Base-by-base conservation (phyloP, 345 rosid species). In the Jatropha curcas region DNA sequence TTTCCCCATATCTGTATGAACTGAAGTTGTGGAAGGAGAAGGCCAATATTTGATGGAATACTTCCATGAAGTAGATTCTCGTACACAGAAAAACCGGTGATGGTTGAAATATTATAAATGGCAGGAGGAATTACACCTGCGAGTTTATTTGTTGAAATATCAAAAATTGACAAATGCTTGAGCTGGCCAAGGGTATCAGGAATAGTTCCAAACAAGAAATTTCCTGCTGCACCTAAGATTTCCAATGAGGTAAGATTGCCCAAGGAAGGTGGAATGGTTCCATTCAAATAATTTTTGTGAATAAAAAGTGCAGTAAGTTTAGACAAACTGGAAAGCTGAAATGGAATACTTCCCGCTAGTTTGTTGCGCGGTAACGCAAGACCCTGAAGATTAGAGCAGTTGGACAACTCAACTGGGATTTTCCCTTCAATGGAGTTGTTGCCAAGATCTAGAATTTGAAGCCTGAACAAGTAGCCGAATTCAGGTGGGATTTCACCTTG, bases 401-500 rank as follows among this genome's bases (percentile, higher is more conserved):
- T 0, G 2, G 80, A 71, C 31, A 76, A 58, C 19, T 58, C 57
- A 4, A 52, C 16, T 9, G 80, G 80, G 4, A 76, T 76, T 43
- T 65, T 11, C 3, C 80, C 80, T 17, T 28, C 59, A 1, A 71
- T 3, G 11, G 71, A 57, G 45, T 76, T 76, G 60, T 56, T 48
- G 0, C 0, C 2, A 1, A 76, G 33, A 57, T 0, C 0, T 12
- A 76, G 7, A 22, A 28, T 1, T 58, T 55, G 27, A 7, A 76
- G 68, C 53, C 80, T 71, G 4, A 33, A 31, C 30, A 76, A 24
- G 50, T 19, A 53, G 8, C 80, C 72, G 1, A 76, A 1, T 14
- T 71, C 71, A 7, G 19, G 24, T 19, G 77, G 83, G 48, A 76
- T 80, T 66, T 55, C 41, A 11, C 53, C 35, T 19, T 50, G 70